Evolutionary conservation across 805 yeast genomes (phyloP).

Genomic region (Blastobotrys attinorum): DNA sequence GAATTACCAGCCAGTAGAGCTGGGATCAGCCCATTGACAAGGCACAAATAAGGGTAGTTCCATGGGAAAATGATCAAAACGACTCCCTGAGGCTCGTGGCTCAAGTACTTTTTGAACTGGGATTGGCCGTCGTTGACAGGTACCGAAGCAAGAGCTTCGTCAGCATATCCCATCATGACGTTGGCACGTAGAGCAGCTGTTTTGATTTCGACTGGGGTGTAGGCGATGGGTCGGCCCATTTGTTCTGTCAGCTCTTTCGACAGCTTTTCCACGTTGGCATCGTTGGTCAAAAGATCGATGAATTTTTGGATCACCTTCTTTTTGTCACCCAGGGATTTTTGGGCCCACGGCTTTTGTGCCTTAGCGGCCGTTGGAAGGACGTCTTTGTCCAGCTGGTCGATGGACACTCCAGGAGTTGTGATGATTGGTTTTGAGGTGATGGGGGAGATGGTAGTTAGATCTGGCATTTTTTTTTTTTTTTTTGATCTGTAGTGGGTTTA

Average conservation of each 20-base stretch:
- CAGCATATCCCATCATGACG: slow-evolving; percentile 24
- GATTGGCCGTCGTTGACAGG: slow-evolving; percentile 21
- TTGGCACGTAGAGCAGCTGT: slow-evolving; percentile 27
- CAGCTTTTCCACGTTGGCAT: slow-evolving; percentile 17
- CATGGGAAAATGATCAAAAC: slow-evolving; percentile 88
- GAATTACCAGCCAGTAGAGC: slow-evolving; percentile 83
- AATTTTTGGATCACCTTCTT: slow-evolving; percentile 21
- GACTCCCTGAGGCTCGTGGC: slow-evolving; percentile 78
- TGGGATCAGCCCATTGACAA: slow-evolving; percentile 84
- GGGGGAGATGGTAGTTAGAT: slow-evolving; percentile 26
- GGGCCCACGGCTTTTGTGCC: slow-evolving; percentile 23
- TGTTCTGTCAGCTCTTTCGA: slow-evolving; percentile 27
- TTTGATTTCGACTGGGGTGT: slow-evolving; percentile 25
- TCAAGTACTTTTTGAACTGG: slow-evolving; percentile 26
- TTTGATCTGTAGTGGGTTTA: not conserved
- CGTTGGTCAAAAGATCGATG: slow-evolving; percentile 19
- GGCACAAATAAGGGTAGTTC: slow-evolving; percentile 87
- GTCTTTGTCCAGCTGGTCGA: slow-evolving; percentile 14
- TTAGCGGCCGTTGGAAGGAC: slow-evolving; percentile 18
- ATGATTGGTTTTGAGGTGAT: slow-evolving; percentile 23
- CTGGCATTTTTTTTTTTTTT: slow-evolving; percentile 3
- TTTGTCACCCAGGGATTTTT: slow-evolving; percentile 19
- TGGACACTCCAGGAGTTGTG: slow-evolving; percentile 21
- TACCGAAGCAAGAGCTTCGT: slow-evolving; percentile 25
- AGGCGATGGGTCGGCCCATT: slow-evolving; percentile 31